A percentile compares a stretch with the other conserved stretches of the same genome.
Conservation (phyloP, 169 alveolate species). For the Plasmodium blacklocki region DNA sequence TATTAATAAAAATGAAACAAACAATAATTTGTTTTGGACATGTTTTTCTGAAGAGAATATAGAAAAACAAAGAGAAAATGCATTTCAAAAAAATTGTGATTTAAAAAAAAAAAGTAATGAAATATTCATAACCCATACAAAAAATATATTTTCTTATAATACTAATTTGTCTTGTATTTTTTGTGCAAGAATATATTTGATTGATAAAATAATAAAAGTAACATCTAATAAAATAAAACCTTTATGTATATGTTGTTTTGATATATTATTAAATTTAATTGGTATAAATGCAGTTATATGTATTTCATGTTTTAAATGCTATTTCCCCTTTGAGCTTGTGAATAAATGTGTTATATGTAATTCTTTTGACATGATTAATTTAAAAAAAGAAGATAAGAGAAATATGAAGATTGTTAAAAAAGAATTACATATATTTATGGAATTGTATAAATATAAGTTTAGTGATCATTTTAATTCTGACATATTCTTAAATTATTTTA, state of each 20-base stretch:
- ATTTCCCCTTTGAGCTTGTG: neutral
- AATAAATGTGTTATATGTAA: conserved; percentile 24
- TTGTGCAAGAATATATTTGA: conserved; percentile 4
- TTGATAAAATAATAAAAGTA: conserved; percentile 24
- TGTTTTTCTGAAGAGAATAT: too few species aligned
- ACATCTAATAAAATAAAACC: conserved; percentile 25
- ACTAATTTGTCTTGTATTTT: neutral
- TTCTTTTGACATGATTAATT: neutral
- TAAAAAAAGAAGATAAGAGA: neutral
- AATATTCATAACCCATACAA: too few species aligned
- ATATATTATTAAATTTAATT: conserved; percentile 25
- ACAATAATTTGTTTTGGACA: too few species aligned
- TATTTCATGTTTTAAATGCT: conserved; percentile 30
- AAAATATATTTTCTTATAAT: too few species aligned
- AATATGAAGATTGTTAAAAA: conserved; percentile 2
- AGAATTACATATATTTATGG: conserved; percentile 22
- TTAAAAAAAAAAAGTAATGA: too few species aligned
- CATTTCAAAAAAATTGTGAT: too few species aligned
- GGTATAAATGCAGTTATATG: conserved; percentile 8
- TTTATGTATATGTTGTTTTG: conserved; percentile 34
- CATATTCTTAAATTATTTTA: conserved; percentile 23
- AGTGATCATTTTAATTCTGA: conserved; percentile 18
- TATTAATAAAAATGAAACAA: too few species aligned
- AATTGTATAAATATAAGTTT: conserved; percentile 17
- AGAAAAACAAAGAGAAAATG: too few species aligned